A percentile compares a stretch with the other conserved stretches of the same genome.
Evolutionary conservation across 176 grass and related monocot genomes (phyloP).

Genomic region (Aegilops longissima): DNA sequence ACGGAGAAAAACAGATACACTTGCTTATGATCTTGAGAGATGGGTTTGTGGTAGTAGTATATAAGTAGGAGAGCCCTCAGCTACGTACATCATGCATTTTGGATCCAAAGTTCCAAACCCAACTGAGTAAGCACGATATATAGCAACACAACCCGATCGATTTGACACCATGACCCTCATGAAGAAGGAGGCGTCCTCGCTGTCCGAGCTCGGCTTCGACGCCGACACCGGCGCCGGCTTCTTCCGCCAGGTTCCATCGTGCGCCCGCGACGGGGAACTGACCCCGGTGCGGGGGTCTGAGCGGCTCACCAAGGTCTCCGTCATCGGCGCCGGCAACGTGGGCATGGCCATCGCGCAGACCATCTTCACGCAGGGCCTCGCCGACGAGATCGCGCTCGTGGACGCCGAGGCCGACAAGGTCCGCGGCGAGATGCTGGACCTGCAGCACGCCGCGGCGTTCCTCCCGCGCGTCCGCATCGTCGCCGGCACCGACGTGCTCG

Average conservation of each 20-base stretch:
- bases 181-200: constrained; percentile 49
- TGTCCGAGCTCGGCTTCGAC: constrained; percentile 48
- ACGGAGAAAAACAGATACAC: no score
- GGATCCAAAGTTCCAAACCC: background rate
- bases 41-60: background rate
- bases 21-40: no score
- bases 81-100: background rate
- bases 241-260: background rate
- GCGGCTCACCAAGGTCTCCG: constrained; percentile 47
- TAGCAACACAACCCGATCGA: background rate
- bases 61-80: background rate
- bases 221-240: background rate
- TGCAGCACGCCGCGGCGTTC: constrained; percentile 71
- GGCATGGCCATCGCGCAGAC: constrained; percentile 80
- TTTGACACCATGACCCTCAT: background rate
- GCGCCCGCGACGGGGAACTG: background rate
- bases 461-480: constrained; percentile 52
- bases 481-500: constrained; percentile 34
- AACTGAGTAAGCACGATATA: background rate
- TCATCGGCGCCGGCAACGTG: constrained; percentile 59
- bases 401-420: constrained; percentile 49
- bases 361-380: constrained; percentile 51
- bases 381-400: constrained; percentile 65
- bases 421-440: constrained; percentile 75
- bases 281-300: background rate